phyloP scores from a whole-genome alignment of 2,329 filamentous ascomycete genomes.

The Fusarium sp. region DNA sequence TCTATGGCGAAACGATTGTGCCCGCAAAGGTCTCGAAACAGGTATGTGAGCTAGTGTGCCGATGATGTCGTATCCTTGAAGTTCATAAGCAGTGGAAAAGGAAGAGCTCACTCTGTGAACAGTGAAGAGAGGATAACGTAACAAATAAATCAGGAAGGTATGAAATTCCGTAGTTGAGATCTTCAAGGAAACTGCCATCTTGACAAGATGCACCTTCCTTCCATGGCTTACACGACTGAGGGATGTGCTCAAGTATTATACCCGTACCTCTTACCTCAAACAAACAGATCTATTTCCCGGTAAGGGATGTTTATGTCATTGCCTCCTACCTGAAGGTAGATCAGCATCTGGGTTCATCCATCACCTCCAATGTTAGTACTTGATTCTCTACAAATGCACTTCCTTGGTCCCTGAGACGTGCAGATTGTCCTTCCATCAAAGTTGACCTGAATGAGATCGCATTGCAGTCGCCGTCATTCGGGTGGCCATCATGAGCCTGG shows the following conservation, averaged over 20 bases:
- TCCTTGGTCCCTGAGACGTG: neutral
- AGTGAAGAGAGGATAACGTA: no score
- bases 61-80: no score
- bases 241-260: neutral
- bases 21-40: neutral
- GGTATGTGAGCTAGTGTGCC: neutral
- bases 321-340: neutral
- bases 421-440: neutral
- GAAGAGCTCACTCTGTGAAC: no score
- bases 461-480: constrained; percentile 4
- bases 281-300: neutral
- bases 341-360: neutral
- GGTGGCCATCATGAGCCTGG: neutral
- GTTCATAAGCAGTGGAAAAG: no score
- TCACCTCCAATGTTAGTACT: neutral
- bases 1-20: neutral
- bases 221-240: neutral
- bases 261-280: neutral
- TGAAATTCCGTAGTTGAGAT: no score
- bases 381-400: neutral
- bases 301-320: neutral
- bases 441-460: constrained; percentile 22
- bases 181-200: neutral
- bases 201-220: neutral
- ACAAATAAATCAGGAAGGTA: no score